phyloP scores from a whole-genome alignment of 2,329 filamentous ascomycete genomes.

The Metarhizium humberi region DNA sequence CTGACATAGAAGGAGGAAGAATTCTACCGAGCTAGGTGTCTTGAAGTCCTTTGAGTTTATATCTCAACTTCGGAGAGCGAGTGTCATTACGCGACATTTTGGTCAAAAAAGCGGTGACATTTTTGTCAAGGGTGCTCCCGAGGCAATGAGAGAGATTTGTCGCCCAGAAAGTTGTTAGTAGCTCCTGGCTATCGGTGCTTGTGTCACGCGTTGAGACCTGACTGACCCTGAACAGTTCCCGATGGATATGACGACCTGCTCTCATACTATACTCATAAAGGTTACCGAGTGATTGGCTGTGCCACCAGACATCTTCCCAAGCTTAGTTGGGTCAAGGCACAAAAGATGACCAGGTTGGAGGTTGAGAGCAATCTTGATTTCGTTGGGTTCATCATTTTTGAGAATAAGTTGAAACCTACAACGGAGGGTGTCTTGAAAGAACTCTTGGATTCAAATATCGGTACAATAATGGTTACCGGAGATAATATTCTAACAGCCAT shows the following conservation, averaged over 20 bases:
- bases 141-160: conserved; percentile 94
- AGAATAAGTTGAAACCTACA: conserved; percentile 92
- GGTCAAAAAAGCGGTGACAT: conserved; percentile 76
- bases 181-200: conserved; percentile 18
- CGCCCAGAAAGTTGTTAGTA: conserved; percentile 64
- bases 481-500: conserved; percentile 97
- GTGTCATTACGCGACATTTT: conserved; percentile 84
- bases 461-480: conserved; percentile 91
- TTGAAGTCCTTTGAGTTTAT: conserved; percentile 91
- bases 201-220: too few species aligned
- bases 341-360: conserved; percentile 83
- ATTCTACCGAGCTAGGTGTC: conserved; percentile 75
- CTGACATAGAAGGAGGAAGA: conserved; percentile 18
- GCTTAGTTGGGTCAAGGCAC: conserved; percentile 86
- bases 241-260: conserved; percentile 83
- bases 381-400: conserved; percentile 93
- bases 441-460: conserved; percentile 72
- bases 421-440: conserved; percentile 77
- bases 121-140: conserved; percentile 93
- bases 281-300: conserved; percentile 93
- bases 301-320: conserved; percentile 82
- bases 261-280: conserved; percentile 86
- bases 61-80: conserved; percentile 82
- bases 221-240: conserved; percentile 47
- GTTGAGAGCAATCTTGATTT: conserved; percentile 81